Evolutionary conservation across 164 flowering plant species (phyloP).

Genomic region (Aristolochia contorta): DNA sequence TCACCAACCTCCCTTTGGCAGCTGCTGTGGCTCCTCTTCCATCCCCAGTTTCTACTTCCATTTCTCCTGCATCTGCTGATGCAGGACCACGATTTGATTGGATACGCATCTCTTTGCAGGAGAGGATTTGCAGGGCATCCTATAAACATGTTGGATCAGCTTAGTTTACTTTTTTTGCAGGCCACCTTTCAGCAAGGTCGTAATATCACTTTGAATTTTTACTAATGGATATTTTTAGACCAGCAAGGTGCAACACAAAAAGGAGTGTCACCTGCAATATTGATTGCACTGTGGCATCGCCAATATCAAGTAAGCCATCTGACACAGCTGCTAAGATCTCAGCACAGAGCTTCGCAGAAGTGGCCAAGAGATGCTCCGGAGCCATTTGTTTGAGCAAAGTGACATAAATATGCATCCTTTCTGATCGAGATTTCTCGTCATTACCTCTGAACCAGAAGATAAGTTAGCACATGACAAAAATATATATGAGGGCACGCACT

Average conservation of each 20-base stretch:
- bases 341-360: conserved; percentile 87
- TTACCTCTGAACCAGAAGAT: conserved; percentile 48
- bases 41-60: conserved; percentile 59
- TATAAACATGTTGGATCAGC: conserved; percentile 15
- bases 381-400: conserved; percentile 96
- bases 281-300: conserved; percentile 60
- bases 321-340: conserved; percentile 94
- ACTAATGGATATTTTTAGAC: background rate
- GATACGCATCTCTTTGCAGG: conserved; percentile 82
- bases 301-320: conserved; percentile 76
- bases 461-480: background rate
- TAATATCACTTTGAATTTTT: background rate
- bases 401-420: conserved; percentile 78
- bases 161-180: background rate
- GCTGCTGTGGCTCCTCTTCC: conserved; percentile 33
- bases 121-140: conserved; percentile 80
- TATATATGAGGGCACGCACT: background rate
- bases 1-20: conserved; percentile 58
- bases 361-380: conserved; percentile 91
- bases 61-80: conserved; percentile 40
- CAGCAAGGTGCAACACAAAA: background rate
- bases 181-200: background rate
- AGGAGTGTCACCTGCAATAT: conserved; percentile 57
- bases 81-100: conserved; percentile 47
- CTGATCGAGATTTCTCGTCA: conserved; percentile 67